Conservation (phyloP, 257 asterid genomes). For the Asclepias syriaca region DNA sequence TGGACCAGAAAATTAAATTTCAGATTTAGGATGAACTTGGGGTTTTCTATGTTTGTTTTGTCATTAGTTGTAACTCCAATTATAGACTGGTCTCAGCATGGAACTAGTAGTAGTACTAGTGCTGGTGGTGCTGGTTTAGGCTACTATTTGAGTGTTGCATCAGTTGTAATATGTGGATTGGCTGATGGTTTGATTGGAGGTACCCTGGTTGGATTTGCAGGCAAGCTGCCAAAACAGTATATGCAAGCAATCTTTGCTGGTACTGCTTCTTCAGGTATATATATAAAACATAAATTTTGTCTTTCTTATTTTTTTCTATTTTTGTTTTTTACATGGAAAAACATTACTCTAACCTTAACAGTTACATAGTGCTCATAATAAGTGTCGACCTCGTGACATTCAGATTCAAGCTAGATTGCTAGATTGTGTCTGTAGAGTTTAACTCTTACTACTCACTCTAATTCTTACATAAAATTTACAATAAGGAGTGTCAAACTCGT, state of each 20-base stretch:
- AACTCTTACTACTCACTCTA: too few species aligned
- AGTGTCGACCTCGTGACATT: too few species aligned
- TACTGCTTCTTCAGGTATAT: conserved; percentile 77
- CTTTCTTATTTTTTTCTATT: too few species aligned
- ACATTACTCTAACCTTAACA: too few species aligned
- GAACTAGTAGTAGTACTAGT: neutral
- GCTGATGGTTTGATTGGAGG: conserved; percentile 74
- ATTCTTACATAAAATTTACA: too few species aligned
- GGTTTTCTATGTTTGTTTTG: conserved; percentile 52
- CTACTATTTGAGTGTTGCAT: conserved; percentile 36
- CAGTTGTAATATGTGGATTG: conserved; percentile 57
- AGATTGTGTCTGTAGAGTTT: too few species aligned
- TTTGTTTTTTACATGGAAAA: too few species aligned
- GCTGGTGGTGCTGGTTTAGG: conserved; percentile 16
- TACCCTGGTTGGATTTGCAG: conserved; percentile 59
- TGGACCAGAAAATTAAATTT: conserved; percentile 26
- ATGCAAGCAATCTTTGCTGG: conserved; percentile 92
- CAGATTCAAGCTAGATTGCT: too few species aligned
- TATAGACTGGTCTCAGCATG: conserved; percentile 43
- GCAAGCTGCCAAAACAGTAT: conserved; percentile 62
- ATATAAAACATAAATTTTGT: neutral
- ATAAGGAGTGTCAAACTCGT: too few species aligned
- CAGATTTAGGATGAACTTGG: conserved; percentile 58
- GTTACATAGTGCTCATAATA: too few species aligned
- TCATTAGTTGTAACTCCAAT: conserved; percentile 51